Evolutionary conservation across 768 basidiomycete species (phyloP), one percentile per base, ranked within the genome.

Genomic region (Arthromyces matolae): DNA sequence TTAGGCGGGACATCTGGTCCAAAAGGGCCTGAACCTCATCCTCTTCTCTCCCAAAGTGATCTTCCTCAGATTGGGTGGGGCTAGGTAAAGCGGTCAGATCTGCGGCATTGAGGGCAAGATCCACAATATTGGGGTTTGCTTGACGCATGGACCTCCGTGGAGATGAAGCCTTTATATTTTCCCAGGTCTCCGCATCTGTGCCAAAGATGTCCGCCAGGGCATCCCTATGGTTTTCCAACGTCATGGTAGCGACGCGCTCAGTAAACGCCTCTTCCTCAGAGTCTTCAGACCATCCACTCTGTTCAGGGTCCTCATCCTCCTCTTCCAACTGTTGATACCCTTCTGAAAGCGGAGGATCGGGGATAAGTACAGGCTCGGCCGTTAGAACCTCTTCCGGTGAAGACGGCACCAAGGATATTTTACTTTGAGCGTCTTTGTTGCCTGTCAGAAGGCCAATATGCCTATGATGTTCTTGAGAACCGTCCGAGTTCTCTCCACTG

Each of bases 171-270:
- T 68, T 79, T 40, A 85, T 70, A 42, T 78, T 78, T 48, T 71
- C 68, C 83, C 83, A 84, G 1, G 78, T 75, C 53, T 83, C 78
- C 51, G 70, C 78, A 60, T 84, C 84, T n/a, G 74, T 73, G 37
- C 83, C 81, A 65, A 84, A 85, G 6, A 84, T 72, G 53, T 84
- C 81, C 8, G 64, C 70, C 22, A 84, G 67, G 18, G 80, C 81
- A 59, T 86, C 81, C 47, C 59, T 63, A 47, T 50, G 49, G 14
- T 36, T 39, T 12, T 61, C 64, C 53, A 55, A 61, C 42, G 56
- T 54, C 43, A 63, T 44, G 40, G 68, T 63, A 55, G 63, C 58
- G 33, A 75, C 69, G 41, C 65, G 63, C 39, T 71, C 69, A 8
- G 72, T 72, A 20, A 69, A 70, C 13, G 66, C 66, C 35, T 71